Base-by-base conservation (phyloP, 306 rosid species). In the Betula pendula region DNA sequence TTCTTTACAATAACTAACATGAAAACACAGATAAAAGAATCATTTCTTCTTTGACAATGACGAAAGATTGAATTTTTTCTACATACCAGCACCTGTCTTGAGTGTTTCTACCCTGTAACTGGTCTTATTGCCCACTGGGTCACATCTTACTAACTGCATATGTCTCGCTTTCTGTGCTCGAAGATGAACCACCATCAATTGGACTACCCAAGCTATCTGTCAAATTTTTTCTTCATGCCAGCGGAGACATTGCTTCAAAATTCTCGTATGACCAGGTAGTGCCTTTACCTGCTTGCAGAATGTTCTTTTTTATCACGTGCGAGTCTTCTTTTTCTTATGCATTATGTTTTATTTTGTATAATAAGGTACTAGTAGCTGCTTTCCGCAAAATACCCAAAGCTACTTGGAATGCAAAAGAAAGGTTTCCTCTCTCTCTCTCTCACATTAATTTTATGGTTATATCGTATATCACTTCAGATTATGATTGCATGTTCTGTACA, bases 321-420 rank as follows among this genome's bases (percentile, higher is more conserved):
- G 65, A 9, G 59, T 65, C 51, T 19, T 81, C 44, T 19, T 60
- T 15, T 65, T 60, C 75, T 77, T 20, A 77, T 81, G 82, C 29
- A 24, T 51, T 75, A 19, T 33, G 52, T 40, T 66, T 68, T 68
- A 63, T 76, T 67, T 81, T 83, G 69, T 62, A 35, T 47, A 85
- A 35, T 47, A 85, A 94, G 98, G 85, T 22, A 53, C 74, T 92
- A 53, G 80, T 95, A 58, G 81, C 81, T 77, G 93, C 93, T 49
- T 74, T 90, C 58, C 91, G 90, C 33, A 84, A 70, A 83, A 87
- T 92, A 70, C 89, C 95, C 52, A 95, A 85, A 81, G 85, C 96
- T 73, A 72, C 84, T 55, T 95, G 98, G 97, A 81, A 88, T 82
- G 91, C 89, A 10, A 92, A 87, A 71, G 98, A 92, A 82, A 84